Evolutionary conservation across 208 protist genomes (phyloP).

Genomic region (Trypanosoma lewisi): DNA sequence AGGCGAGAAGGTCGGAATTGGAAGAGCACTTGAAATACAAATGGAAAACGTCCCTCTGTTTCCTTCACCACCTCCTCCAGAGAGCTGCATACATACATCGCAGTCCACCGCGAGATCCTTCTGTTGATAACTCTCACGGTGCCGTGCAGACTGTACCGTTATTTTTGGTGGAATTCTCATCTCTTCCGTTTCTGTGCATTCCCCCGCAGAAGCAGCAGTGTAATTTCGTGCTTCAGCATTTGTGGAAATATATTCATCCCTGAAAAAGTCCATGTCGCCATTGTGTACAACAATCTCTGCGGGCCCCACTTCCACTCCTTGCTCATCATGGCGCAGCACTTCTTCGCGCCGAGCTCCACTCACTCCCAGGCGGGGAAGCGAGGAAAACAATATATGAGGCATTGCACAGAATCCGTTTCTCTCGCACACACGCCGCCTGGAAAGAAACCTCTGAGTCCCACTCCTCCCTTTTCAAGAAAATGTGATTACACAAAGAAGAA

Average conservation of each 20-base stretch:
- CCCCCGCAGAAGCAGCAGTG: neutral
- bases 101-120: neutral
- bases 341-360: neutral
- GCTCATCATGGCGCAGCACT: neutral
- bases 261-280: slow-evolving; percentile 2
- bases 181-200: neutral
- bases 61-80: no score
- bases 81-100: slow-evolving; percentile 5
- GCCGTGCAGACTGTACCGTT: neutral
- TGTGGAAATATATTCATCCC: neutral
- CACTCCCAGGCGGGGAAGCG: neutral
- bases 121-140: neutral
- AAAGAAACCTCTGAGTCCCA: neutral
- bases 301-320: neutral
- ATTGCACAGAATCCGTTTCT: neutral
- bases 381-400: slow-evolving; percentile 13
- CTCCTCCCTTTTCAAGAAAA: neutral
- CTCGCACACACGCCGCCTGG: neutral
- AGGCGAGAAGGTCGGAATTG: neutral
- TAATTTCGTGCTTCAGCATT: neutral
- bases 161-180: neutral
- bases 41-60: neutral
- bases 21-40: neutral
- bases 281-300: neutral
- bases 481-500: slow-evolving; percentile 16